Evolutionary conservation across 2,329 filamentous ascomycete species (phyloP), one percentile per base, ranked within the genome.

Genomic region (Venturia effusa): DNA sequence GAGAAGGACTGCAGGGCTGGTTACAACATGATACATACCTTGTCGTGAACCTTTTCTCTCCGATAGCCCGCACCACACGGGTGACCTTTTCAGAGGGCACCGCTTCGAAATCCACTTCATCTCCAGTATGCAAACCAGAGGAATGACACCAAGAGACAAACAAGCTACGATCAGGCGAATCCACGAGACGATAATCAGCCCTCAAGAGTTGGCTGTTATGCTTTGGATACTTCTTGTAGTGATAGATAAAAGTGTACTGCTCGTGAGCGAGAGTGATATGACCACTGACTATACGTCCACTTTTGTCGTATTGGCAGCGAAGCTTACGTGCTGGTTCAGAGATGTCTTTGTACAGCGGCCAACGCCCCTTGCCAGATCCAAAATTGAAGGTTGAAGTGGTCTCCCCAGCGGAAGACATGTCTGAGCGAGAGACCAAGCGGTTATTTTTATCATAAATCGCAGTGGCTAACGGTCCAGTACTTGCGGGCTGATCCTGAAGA

Each of bases 1-100:
- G 4, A 15, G 24, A 27, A 27, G 6, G n/a, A 6, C 2, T 27
- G n/a, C n/a, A 13, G 8, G 22, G 45, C 22, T 11, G 11, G 22
- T 51, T 51, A 19, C n/a, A n/a, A 34, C 19, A 57, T 34, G 1
- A n/a, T 5, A 34, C 51, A 19, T 32, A 57, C 51, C 27, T 57
- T 22, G 59, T 60, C 15, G 59, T 60, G 19, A 22, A 60, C 59
- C 43, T 60, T 22, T 40, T 60, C 22, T 27, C 40, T 34, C 59
- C 59, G 11, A 60, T 60, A 19, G 15, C 43, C 3, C 59, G 34
- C n/a, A 60, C 40, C 59, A 60, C 59, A 34, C 59, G 59, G 13
- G 59, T 60, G 15, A 60, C 59, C 59, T 24, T 40, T 22, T 60
- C 59, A 60, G 59, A 60, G 17, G 59, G 59, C n/a, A 43, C 59